Evolutionary conservation across 1,139 yeast genomes (phyloP).

Genomic region (Yamadazyma pseudoaaseri): DNA sequence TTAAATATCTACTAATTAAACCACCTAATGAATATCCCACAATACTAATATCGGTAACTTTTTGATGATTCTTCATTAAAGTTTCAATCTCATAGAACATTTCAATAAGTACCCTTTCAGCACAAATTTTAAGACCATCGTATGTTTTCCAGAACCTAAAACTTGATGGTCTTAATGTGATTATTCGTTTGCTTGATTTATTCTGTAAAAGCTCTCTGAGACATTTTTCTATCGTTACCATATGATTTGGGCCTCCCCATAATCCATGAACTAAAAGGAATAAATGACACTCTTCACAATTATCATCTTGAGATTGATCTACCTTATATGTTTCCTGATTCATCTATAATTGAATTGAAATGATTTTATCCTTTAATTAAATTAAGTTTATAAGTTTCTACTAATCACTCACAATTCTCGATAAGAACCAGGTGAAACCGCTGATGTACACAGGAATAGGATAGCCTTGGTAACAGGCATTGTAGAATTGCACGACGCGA

Average conservation of each 20-base stretch:
- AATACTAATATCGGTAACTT: constrained; percentile 39
- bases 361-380: too few relatives aligned
- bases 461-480: too few relatives aligned
- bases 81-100: constrained; percentile 55
- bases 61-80: constrained; percentile 37
- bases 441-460: too few relatives aligned
- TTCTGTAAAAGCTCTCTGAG: constrained; percentile 40
- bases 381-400: too few relatives aligned
- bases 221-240: constrained; percentile 57
- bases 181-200: constrained; percentile 41
- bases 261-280: constrained; percentile 84
- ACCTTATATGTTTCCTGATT: background rate
- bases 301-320: background rate
- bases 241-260: constrained; percentile 82
- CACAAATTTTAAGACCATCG: constrained; percentile 77
- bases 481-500: too few relatives aligned
- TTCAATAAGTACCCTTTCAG: constrained; percentile 67
- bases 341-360: too few relatives aligned
- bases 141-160: constrained; percentile 77
- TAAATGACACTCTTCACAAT: constrained; percentile 44
- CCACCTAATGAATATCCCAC: constrained; percentile 47
- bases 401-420: too few relatives aligned
- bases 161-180: constrained; percentile 64
- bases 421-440: too few relatives aligned
- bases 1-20: constrained; percentile 55